These are phyloP conservation scores for Rheum nobile DNA, from an alignment of 148 eudicot species.

Conservation along the genomic window DNA sequence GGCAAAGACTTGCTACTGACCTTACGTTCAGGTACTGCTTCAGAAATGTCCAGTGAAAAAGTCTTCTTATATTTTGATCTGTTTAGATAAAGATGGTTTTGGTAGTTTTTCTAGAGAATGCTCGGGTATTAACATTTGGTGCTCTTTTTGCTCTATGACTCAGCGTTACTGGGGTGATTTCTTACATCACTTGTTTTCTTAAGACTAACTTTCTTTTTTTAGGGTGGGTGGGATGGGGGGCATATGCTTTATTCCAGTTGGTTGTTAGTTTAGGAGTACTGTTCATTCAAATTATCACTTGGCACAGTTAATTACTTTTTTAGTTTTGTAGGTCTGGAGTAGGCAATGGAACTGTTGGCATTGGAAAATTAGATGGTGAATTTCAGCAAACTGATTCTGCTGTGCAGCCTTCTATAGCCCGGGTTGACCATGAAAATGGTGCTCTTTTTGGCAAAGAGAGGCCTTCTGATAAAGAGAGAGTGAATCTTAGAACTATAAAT, in stretches of 20 bases:
- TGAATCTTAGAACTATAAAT: constrained; percentile 36
- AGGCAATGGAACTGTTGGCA: constrained; percentile 36
- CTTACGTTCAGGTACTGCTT: constrained; percentile 34
- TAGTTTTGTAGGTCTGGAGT: constrained; percentile 32
- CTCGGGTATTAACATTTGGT: neutral
- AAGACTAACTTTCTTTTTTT: neutral
- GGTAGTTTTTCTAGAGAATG: neutral
- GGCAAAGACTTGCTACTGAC: constrained; percentile 36
- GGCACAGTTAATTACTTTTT: neutral
- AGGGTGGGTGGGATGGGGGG: neutral
- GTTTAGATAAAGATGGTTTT: neutral
- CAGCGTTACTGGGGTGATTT: neutral
- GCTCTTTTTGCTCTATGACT: neutral
- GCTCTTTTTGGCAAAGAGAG: constrained; percentile 32
- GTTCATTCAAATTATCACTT: neutral
- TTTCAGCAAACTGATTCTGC: constrained; percentile 30
- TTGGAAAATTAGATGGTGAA: constrained; percentile 38
- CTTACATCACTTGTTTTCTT: neutral
- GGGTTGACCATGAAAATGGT: constrained; percentile 43
- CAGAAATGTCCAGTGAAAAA: neutral
- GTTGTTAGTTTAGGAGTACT: neutral
- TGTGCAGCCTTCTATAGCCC: constrained; percentile 36
- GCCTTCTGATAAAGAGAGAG: constrained; percentile 42
- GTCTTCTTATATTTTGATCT: neutral
- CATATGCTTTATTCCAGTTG: neutral